These are phyloP conservation scores for Chalciporus sp. DNA, from an alignment of 1,284 basidiomycete genomes.

Conservation along the genomic window DNA sequence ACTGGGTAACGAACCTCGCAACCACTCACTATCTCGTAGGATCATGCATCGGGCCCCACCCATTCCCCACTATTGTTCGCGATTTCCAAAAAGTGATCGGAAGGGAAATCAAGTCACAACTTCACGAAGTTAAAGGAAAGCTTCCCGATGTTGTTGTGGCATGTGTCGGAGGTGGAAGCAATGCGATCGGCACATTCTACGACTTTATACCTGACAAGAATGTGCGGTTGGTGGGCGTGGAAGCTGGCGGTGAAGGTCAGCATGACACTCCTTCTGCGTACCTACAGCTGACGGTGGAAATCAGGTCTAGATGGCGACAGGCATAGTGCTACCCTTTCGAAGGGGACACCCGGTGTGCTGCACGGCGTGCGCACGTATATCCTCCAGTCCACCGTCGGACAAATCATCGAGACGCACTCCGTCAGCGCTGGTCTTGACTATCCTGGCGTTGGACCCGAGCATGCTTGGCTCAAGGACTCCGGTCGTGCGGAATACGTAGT, in stretches of 20 bases:
- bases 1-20: conserved; percentile 97
- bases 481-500: conserved; percentile 92
- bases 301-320: conserved; percentile 74
- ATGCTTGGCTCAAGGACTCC: conserved; percentile 94
- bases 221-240: conserved; percentile 89
- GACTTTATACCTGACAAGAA: conserved; percentile 88
- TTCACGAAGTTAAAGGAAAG: conserved; percentile 75
- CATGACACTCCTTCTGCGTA: neutral
- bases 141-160: conserved; percentile 95
- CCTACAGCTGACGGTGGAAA: conserved; percentile 27
- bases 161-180: conserved; percentile 97
- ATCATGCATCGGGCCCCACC: conserved; percentile 96
- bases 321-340: conserved; percentile 92
- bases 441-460: conserved; percentile 95
- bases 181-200: conserved; percentile 97
- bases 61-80: conserved; percentile 97
- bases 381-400: conserved; percentile 85
- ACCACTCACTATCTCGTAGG: conserved; percentile 97
- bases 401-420: conserved; percentile 97
- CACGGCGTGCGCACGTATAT: conserved; percentile 97
- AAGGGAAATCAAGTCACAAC: conserved; percentile 90
- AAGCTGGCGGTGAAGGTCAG: conserved; percentile 91
- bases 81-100: conserved; percentile 98
- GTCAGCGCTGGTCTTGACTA: conserved; percentile 95
- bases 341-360: conserved; percentile 91